Evolutionary conservation across 164 flowering plant genomes (phyloP).

Genomic region (Stephania cephalantha): DNA sequence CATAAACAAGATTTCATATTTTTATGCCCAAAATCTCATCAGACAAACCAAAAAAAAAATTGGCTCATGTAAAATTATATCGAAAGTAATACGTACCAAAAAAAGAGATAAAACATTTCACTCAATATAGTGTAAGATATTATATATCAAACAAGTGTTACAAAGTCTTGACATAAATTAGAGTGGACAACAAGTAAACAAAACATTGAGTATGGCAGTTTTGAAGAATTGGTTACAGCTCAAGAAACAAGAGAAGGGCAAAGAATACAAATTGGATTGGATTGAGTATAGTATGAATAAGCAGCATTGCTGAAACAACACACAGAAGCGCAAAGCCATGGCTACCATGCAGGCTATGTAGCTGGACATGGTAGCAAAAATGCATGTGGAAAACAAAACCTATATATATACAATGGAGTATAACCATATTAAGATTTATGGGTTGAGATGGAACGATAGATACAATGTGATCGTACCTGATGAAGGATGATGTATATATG

Average conservation of each 20-base stretch:
- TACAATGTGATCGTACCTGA: slow-evolving; percentile 12
- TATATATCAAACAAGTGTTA: no score
- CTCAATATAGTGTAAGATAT: no score
- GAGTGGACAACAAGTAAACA: no score
- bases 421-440: slow-evolving; percentile 5
- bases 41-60: no score
- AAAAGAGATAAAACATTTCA: no score
- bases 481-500: neutral
- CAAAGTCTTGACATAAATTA: no score
- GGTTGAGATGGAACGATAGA: slow-evolving; percentile 7
- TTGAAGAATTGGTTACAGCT: neutral
- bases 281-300: neutral
- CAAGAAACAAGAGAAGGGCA: neutral
- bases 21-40: no score
- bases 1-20: no score
- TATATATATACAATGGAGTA: slow-evolving; percentile 10
- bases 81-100: no score
- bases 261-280: neutral
- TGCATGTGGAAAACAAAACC: neutral
- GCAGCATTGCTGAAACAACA: neutral
- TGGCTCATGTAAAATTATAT: no score
- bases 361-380: neutral
- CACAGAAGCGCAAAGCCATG: neutral
- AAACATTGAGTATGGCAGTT: no score
- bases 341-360: neutral